Conservation (phyloP, 2,329 filamentous ascomycete species). For the Clonostachys chloroleuca region DNA sequence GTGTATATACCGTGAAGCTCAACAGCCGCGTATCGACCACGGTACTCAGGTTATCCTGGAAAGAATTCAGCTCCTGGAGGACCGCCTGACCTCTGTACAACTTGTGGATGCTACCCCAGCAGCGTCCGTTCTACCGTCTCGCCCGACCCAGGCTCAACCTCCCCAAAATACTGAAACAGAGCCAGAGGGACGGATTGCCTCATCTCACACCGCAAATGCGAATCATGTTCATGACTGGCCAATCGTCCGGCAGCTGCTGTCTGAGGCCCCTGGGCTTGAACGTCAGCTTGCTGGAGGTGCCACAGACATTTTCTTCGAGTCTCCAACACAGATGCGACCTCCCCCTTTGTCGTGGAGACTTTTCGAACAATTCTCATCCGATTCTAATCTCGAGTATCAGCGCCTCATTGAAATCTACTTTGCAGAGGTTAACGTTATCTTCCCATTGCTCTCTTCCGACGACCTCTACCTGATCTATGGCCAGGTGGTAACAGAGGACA, state of each 20-base stretch:
- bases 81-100: constrained; percentile 4
- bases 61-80: constrained; percentile 19
- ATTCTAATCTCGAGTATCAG: not conserved
- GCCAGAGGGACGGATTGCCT: constrained; percentile 7
- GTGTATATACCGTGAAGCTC: constrained; percentile 19
- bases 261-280: not conserved
- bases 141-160: constrained; percentile 5
- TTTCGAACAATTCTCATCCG: not conserved
- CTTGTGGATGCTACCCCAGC: not conserved
- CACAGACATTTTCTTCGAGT: constrained; percentile 3
- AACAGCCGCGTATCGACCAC: constrained; percentile 17
- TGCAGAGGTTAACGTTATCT: constrained; percentile 16
- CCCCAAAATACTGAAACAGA: constrained; percentile 3
- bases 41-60: constrained; percentile 19
- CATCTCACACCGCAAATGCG: constrained; percentile 13
- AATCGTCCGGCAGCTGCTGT: constrained; percentile 10
- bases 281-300: not conserved
- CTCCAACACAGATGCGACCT: not conserved
- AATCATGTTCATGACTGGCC: constrained; percentile 14
- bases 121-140: not conserved
- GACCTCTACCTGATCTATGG: not conserved
- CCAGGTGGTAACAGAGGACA: too few species aligned
- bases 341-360: not conserved
- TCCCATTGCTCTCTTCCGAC: constrained; percentile 4
- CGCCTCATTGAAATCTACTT: constrained; percentile 9